phyloP scores from a whole-genome alignment of 345 rosid genomes.

The Clarkia xantiana region DNA sequence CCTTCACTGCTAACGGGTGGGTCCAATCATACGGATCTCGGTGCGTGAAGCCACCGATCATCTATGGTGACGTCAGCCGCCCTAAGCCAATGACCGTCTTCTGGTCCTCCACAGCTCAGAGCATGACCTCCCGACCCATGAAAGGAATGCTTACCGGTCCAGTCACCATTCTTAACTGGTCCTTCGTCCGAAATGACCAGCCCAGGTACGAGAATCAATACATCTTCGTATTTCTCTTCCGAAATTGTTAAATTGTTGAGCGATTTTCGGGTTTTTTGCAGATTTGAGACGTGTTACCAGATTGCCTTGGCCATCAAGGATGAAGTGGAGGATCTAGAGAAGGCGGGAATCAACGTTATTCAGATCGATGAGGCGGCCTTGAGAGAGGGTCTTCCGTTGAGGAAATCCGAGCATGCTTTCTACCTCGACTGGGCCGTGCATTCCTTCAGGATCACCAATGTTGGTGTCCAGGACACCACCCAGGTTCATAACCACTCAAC shows the following conservation, averaged over 20 bases:
- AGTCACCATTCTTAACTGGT: constrained; percentile 97
- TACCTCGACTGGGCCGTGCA: constrained; percentile 99
- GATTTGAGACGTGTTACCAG: constrained; percentile 90
- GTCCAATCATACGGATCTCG: constrained; percentile 97
- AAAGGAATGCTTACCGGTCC: constrained; percentile 99
- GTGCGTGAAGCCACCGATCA: constrained; percentile 94
- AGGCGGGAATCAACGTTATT: constrained; percentile 72
- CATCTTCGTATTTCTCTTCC: no score
- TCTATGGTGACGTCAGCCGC: constrained; percentile 98
- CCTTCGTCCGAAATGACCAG: no score
- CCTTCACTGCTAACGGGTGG: constrained; percentile 95
- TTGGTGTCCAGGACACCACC: constrained; percentile 72
- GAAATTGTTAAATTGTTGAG: no score
- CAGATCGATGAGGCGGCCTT: constrained; percentile 99
- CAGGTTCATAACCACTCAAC: constrained; percentile 37
- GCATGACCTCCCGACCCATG: constrained; percentile 95
- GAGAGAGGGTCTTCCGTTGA: no score
- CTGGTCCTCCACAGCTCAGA: constrained; percentile 92
- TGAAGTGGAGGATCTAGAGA: constrained; percentile 95
- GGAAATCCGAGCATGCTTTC: constrained; percentile 95
- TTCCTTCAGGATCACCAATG: constrained; percentile 94
- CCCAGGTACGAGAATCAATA: no score
- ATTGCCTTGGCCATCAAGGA: constrained; percentile 97
- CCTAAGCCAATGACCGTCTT: constrained; percentile 95
- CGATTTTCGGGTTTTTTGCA: constrained; percentile 11